These are phyloP conservation scores for Skeletonema potamos DNA, from an alignment of 108 stramenopile species.

Conservation along the genomic window DNA sequence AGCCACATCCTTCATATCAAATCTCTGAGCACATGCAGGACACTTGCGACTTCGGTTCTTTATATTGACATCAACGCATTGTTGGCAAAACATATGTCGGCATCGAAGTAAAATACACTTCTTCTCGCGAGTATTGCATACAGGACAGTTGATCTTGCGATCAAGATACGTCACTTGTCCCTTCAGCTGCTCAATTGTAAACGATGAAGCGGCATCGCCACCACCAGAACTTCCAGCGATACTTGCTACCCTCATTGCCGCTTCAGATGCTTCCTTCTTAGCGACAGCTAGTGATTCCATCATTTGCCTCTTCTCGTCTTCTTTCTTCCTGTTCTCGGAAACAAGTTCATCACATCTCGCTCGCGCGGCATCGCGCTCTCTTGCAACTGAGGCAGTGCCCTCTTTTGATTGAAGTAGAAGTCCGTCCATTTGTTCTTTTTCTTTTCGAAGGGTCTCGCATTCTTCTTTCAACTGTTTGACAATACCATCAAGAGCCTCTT, in stretches of 20 bases:
- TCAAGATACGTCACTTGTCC: conserved; percentile 74
- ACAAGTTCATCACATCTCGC: conserved; percentile 76
- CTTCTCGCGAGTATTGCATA: conserved; percentile 91
- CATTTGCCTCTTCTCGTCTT: conserved; percentile 67
- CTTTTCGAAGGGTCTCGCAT: conserved; percentile 30
- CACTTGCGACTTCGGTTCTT: conserved; percentile 89
- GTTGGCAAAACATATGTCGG: conserved; percentile 91
- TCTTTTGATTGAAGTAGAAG: conserved; percentile 48
- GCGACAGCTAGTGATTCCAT: conserved; percentile 71
- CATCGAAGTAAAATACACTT: conserved; percentile 88
- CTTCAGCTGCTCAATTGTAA: conserved; percentile 72
- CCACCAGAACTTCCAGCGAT: conserved; percentile 27
- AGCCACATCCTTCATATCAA: conserved; percentile 85
- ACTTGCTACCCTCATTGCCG: conserved; percentile 43
- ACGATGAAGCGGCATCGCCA: conserved; percentile 46
- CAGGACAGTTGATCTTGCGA: conserved; percentile 75
- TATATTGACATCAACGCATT: conserved; percentile 88
- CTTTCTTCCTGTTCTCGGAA: conserved; percentile 52
- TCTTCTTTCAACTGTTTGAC: conserved; percentile 34
- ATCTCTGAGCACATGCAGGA: conserved; percentile 82
- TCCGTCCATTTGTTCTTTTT: conserved; percentile 44
- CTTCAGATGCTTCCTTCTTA: conserved; percentile 66
- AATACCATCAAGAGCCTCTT: conserved; percentile 52
- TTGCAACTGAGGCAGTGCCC: conserved; percentile 39
- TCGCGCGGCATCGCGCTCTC: conserved; percentile 54